phyloP scores from a whole-genome alignment of 2,329 filamentous ascomycete genomes.

The Ceratocystis destructans region DNA sequence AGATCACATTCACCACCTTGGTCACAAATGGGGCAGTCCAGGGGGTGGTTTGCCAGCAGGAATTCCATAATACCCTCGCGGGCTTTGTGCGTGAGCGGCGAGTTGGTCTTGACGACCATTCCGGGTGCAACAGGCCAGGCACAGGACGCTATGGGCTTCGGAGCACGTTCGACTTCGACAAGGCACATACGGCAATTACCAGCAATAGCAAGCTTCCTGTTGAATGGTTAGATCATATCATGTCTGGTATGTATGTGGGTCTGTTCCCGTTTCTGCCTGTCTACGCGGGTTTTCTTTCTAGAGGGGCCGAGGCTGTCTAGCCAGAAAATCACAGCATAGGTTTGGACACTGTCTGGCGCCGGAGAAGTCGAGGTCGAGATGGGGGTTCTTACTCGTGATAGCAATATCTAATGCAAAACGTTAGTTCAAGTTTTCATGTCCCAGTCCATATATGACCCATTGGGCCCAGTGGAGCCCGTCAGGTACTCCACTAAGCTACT shows the following conservation, averaged over 20 bases:
- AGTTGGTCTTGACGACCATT: conserved; percentile 99
- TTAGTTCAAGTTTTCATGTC: conserved; percentile 9
- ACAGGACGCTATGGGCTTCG: conserved; percentile 95
- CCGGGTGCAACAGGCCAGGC: conserved; percentile 97
- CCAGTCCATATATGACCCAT: conserved; percentile 8
- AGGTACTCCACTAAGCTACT: conserved; percentile 2
- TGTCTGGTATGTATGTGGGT: neutral
- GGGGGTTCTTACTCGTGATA: conserved; percentile 72
- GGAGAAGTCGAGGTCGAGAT: conserved; percentile 18
- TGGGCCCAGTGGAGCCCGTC: neutral
- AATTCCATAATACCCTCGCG: conserved; percentile 99
- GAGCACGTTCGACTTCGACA: conserved; percentile 90
- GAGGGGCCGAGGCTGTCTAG: too few species aligned
- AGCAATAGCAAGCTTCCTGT: conserved; percentile 92
- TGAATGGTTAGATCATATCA: conserved; percentile 18
- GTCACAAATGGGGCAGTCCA: conserved; percentile 96
- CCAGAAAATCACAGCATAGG: neutral
- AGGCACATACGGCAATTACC: conserved; percentile 99
- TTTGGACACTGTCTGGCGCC: conserved; percentile 22
- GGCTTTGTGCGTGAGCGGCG: conserved; percentile 89
- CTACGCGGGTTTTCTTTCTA: neutral
- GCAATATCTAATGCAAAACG: conserved; percentile 57
- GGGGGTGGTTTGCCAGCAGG: conserved; percentile 83
- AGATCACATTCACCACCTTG: conserved; percentile 98
- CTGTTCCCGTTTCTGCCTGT: neutral